Base-by-base conservation (phyloP, 2,329 filamentous ascomycete genomes). In the Epicoccum sorghinum region DNA sequence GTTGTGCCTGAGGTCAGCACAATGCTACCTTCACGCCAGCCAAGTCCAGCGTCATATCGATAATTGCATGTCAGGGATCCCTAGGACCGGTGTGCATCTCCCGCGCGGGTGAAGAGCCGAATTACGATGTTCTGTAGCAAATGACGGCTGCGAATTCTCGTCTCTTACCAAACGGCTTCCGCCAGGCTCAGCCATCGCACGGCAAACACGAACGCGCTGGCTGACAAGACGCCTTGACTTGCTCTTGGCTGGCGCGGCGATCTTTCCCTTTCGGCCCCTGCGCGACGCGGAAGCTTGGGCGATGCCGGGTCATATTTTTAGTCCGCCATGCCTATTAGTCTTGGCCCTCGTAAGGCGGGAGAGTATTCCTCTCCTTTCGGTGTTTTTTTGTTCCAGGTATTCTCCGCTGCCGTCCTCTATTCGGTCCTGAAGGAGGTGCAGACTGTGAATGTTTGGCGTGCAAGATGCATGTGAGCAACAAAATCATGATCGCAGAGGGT, bases 281-380 rank as follows among this genome's bases (percentile, higher is more conserved):
- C 46, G 42, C 49, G 57, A 57, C 47, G 46, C 47, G 53, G 50
- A 47, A 58, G 39, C 39, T 46, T 57, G 43, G 46, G 52, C 55
- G 32, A 47, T 40, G 25, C 48, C 52, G 47, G 50, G 44, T 49
- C 47, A 38, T 60, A 64, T 64, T 62, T 58, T 61, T 62, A 57
- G 40, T 35, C 51, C 32, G 47, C 47, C 47, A 51, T 47, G 54
- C 37, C 42, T 57, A 51, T 37, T 52, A 13, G 25, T 40, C 61
- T 60, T 62, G 61, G 59, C 52, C 22, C 46, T 46, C 46, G 41
- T 50, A 35, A 50, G 41, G 52, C 52, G 41, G 46, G 36, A 32
- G 46, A 22, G 6, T 13, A 23, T 10, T 30, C 27, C 27, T 41
- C 35, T 33, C 52, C 40, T 14, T 55, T 48, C 44, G 5, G 46